A percentile compares a stretch with the other conserved stretches of the same genome.
Evolutionary conservation across 1,284 basidiomycete species (phyloP).

Genomic region (Rhodotorula sp.): DNA sequence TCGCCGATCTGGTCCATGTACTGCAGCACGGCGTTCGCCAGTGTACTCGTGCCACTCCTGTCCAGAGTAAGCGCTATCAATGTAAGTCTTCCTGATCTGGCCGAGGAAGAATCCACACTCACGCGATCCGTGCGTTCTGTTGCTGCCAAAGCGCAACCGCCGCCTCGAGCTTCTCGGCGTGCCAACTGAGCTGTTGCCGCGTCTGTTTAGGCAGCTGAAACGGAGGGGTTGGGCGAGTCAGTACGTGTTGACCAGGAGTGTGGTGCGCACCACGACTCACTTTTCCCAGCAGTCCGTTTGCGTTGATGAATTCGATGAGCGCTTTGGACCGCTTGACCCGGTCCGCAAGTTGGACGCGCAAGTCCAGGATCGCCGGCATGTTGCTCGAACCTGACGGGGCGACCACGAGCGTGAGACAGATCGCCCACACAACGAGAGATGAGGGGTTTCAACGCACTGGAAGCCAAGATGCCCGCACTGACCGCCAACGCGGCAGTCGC

Average conservation of each 20-base stretch:
- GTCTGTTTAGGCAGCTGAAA: conserved; percentile 72
- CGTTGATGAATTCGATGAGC: conserved; percentile 82
- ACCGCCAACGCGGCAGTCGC: conserved; percentile 75
- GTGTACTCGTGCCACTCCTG: conserved; percentile 43
- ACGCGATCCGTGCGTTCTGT: conserved; percentile 64
- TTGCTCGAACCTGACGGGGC: conserved; percentile 62
- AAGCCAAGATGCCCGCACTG: conserved; percentile 69
- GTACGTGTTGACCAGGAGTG: background rate
- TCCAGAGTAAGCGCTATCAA: no score
- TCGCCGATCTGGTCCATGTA: conserved; percentile 59
- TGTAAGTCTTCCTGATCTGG: background rate
- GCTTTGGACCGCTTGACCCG: conserved; percentile 73
- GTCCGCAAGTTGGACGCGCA: conserved; percentile 72
- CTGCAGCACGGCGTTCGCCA: conserved; percentile 57
- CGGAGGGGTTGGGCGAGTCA: background rate
- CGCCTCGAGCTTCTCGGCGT: conserved; percentile 84
- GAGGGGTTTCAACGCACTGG: conserved; percentile 54
- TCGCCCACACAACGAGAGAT: background rate
- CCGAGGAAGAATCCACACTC: conserved; percentile 30
- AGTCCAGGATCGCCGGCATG: conserved; percentile 72
- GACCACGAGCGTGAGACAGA: background rate
- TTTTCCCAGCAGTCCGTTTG: conserved; percentile 73
- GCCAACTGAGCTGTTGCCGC: conserved; percentile 71
- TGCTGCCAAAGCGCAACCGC: conserved; percentile 78
- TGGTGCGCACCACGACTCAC: conserved; percentile 50